Base-by-base conservation (phyloP, 192 early-diverging fungal genomes). In the Mortierella hygrophila region DNA sequence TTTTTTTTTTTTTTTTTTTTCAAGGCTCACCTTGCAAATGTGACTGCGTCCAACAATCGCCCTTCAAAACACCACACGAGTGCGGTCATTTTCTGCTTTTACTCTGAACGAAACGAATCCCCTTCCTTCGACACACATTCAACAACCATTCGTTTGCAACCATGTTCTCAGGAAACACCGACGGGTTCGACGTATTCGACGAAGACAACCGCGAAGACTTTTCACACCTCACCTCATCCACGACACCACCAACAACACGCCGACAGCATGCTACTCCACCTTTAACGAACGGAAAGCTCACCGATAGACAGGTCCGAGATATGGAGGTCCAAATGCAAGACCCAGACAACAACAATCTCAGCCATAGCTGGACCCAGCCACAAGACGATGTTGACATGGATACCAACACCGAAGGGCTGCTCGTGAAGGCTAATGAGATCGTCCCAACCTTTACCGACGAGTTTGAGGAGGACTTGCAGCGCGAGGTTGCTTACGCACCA, bases 401-500 rank as follows among this genome's bases (percentile, higher is more conserved):
- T n/a, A 35, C 41, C 9, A 29, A 37, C 35, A 77, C 55, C 1
- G 21, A 35, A 74, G 3, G 42, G 42, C 54, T 26, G 57, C 26
- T 37, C 32, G 13, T 11, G 13, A 18, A 37, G 32, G 47, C 57
- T 6, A 23, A n/a, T 3, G 72, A 18, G 2, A 26, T 21, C 26
- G 47, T 32, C 23, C 77, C 76, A 26, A 74, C 78, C 6, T 72
- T 83, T 32, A 79, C 82, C 11, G 82, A 83, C 46, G 29, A 35
- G 15, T 83, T 83, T 74, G 74, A 83, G 78, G 60, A 78, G 68
- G 72, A 74, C 60, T 46, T 78, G 46, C 52, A 63, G 32, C 70
- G 82, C 46, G 77, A 79, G 40, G 82, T 83, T 57, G 75, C 82
- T 18, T 38, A 77, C 15, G 73, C 82, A 44, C 68, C 65, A 10